Conservation (phyloP, 2,329 filamentous ascomycete genomes). For the Penicillium freii region DNA sequence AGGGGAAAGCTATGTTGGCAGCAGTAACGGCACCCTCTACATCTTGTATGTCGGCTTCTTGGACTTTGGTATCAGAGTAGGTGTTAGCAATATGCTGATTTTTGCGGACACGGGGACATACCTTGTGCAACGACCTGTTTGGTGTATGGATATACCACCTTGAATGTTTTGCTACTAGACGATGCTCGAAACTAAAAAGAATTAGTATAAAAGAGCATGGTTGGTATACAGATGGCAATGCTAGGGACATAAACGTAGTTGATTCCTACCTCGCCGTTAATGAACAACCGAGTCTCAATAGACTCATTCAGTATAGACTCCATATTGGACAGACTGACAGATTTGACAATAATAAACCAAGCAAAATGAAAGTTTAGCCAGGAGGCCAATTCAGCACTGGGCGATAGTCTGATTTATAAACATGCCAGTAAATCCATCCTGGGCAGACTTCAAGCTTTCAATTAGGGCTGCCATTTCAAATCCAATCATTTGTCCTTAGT, state of each 20-base stretch:
- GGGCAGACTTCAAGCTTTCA: not conserved
- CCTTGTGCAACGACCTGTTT: conserved; percentile 30
- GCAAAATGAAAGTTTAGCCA: not conserved
- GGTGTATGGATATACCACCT: conserved; percentile 32
- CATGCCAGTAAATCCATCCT: not conserved
- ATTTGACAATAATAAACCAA: not conserved
- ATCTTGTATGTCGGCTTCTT: conserved; percentile 34
- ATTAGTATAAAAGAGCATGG: not conserved
- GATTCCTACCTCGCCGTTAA: conserved; percentile 31
- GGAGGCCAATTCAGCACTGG: not conserved
- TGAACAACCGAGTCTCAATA: conserved; percentile 36
- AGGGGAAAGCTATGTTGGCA: conserved; percentile 39
- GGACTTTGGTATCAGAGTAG: conserved; percentile 21
- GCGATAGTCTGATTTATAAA: not conserved
- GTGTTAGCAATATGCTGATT: not conserved
- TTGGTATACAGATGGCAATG: not conserved
- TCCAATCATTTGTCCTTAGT: not conserved
- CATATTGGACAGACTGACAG: conserved; percentile 8
- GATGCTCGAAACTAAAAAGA: conserved; percentile 27
- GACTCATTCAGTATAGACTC: conserved; percentile 10
- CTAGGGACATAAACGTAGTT: not conserved
- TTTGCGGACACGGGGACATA: conserved; percentile 6
- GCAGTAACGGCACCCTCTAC: conserved; percentile 39
- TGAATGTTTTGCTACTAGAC: conserved; percentile 30
- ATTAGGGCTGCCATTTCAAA: not conserved